A percentile compares a stretch with the other conserved stretches of the same genome.
Evolutionary conservation across 2,329 filamentous ascomycete genomes (phyloP).

Genomic region (Cryphonectria radicalis): DNA sequence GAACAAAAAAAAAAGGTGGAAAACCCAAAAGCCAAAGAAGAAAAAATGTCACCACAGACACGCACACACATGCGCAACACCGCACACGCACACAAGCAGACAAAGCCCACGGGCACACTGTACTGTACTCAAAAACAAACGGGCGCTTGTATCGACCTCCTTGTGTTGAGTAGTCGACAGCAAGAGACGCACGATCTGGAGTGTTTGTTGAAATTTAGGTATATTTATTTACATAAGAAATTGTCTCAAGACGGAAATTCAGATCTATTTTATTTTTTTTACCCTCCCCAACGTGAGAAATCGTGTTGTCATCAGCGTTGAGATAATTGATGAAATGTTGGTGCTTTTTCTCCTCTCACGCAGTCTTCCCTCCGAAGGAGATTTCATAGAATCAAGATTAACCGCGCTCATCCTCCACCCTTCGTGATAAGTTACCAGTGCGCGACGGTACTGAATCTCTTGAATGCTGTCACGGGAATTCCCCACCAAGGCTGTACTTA

Average conservation of each 20-base stretch:
- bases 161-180: background rate
- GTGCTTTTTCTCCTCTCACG: too few species aligned
- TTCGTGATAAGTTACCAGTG: too few species aligned
- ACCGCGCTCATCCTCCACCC: too few species aligned
- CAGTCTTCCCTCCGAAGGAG: too few species aligned
- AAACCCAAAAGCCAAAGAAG: slow-evolving; percentile 9
- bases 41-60: slow-evolving; percentile 11
- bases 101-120: background rate
- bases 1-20: slow-evolving; percentile 7
- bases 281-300: background rate
- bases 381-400: too few species aligned
- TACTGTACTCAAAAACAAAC: slow-evolving; percentile 2
- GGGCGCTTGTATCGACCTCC: background rate
- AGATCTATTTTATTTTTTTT: too few species aligned
- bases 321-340: too few species aligned
- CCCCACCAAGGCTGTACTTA: background rate
- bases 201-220: slow-evolving; percentile 1
- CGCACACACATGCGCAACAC: background rate
- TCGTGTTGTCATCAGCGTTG: background rate
- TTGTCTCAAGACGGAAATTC: slow-evolving; percentile 28
- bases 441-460: too few species aligned
- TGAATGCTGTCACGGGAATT: too few species aligned
- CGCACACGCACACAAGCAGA: background rate
- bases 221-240: slow-evolving; percentile 26
- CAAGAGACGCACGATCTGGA: slow-evolving; percentile 7